A percentile compares a stretch with the other conserved stretches of the same genome.
These are phyloP conservation scores for Verticillium isaacii DNA, from an alignment of 2,329 filamentous ascomycete genomes.

Conservation along the genomic window DNA sequence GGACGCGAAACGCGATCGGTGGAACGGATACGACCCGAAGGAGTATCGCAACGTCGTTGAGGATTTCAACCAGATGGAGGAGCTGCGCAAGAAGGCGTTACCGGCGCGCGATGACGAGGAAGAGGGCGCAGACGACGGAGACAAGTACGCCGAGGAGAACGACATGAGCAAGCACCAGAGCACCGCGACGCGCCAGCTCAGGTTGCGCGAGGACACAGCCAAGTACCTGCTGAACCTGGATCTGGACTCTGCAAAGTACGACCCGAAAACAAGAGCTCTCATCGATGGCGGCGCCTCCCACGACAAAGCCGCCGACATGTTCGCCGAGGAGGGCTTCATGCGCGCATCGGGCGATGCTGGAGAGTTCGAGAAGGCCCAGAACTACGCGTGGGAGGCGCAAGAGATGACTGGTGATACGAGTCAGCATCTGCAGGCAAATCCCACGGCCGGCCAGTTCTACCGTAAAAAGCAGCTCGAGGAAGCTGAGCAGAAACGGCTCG, in stretches of 20 bases:
- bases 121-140: conserved; percentile 51
- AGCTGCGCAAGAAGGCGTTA: conserved; percentile 53
- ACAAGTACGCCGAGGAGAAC: conserved; percentile 87
- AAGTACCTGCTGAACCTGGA: conserved; percentile 96
- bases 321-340: conserved; percentile 91
- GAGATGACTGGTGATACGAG: conserved; percentile 74
- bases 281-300: conserved; percentile 77
- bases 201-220: conserved; percentile 92
- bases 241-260: conserved; percentile 93
- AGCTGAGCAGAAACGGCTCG: conserved; percentile 61
- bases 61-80: conserved; percentile 82
- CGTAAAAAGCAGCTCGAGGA: conserved; percentile 78
- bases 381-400: conserved; percentile 93
- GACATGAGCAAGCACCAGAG: conserved; percentile 94
- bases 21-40: conserved; percentile 93
- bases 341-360: conserved; percentile 84
- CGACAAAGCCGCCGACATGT: conserved; percentile 75
- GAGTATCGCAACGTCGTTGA: conserved; percentile 86
- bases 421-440: conserved; percentile 91
- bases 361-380: conserved; percentile 85
- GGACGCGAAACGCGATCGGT: conserved; percentile 96
- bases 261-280: conserved; percentile 91
- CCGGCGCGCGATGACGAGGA: conserved; percentile 45
- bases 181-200: conserved; percentile 83
- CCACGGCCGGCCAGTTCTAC: conserved; percentile 82